Conservation (phyloP, 108 stramenopile genomes). For the Nitzschia sp. region DNA sequence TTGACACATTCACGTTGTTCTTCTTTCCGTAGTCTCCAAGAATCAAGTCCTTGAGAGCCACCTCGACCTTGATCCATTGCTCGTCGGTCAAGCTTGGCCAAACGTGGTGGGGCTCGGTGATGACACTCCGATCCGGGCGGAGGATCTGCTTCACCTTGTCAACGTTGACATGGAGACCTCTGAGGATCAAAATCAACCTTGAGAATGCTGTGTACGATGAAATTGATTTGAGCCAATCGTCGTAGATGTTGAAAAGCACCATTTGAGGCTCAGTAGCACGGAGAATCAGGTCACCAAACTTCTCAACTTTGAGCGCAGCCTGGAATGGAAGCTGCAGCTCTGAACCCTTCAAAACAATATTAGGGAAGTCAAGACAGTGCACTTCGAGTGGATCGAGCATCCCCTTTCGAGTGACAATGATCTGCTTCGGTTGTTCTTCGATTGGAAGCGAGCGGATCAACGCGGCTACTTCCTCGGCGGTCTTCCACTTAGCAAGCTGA, state of each 20-base stretch:
- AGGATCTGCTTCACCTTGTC: slow-evolving; percentile 97
- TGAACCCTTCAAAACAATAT: slow-evolving; percentile 97
- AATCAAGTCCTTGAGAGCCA: slow-evolving; percentile 98
- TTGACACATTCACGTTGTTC: slow-evolving; percentile 99
- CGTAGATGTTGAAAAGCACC: slow-evolving; percentile 99
- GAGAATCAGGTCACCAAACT: slow-evolving; percentile 97
- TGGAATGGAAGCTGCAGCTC: slow-evolving; percentile 99
- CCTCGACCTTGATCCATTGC: slow-evolving; percentile 99
- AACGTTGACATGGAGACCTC: slow-evolving; percentile 95
- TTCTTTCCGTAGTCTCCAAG: slow-evolving; percentile 99
- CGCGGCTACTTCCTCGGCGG: slow-evolving; percentile 98
- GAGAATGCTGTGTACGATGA: slow-evolving; percentile 99
- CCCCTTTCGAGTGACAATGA: slow-evolving; percentile 98
- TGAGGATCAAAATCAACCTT: slow-evolving; percentile 96
- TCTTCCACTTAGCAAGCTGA: slow-evolving; percentile 99
- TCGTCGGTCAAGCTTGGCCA: slow-evolving; percentile 99
- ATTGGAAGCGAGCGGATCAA: slow-evolving; percentile 97
- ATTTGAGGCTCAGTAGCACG: slow-evolving; percentile 99
- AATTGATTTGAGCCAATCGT: slow-evolving; percentile 98
- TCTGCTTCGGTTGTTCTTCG: slow-evolving; percentile 99
- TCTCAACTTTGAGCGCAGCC: slow-evolving; percentile 97
- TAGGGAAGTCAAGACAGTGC: slow-evolving; percentile 98
- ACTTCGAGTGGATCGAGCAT: slow-evolving; percentile 99
- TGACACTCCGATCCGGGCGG: slow-evolving; percentile 95
- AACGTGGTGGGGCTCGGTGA: slow-evolving; percentile 98